Evolutionary conservation across 352 stramenopile genomes (phyloP), one percentile per base, ranked within the genome.

Genomic region (Phytophthora cryptogea): DNA sequence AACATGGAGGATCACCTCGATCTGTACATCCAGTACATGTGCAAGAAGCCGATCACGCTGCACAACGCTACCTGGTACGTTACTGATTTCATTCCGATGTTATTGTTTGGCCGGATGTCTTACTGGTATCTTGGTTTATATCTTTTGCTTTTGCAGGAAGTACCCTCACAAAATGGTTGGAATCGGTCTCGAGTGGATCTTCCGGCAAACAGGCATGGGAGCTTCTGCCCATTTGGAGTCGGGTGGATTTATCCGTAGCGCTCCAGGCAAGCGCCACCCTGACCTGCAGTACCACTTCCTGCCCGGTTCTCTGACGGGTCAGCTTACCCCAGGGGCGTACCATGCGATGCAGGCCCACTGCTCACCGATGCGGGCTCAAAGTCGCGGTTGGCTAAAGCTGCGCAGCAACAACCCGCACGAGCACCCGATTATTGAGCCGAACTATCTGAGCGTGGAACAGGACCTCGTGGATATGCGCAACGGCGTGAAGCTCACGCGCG

Each of bases 1-100:
- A 94, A 96, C 72, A 87, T 96, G 78, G 86, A 96, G 55, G 88
- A 96, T 57, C 88, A 96, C 57, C 47, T 96, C 27, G 88, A 95
- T 48, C 59, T 95, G 43, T 96, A 96, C 66, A 74, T 97, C 54
- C 86, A 96, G 70, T 97, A 94, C 76, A 65, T 78, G 57, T 95
- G 84, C 72, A 93, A 86, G 40, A 84, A 96, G 69, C 88, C 87
- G 20, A 94, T 96, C 45, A 96, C 86, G 50, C 80, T 97, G 20
- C 89, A 96, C 66, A 92, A 94, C 53, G 85, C 88, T n/a, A 94
- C 86, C 14, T 94, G 84, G 65, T 72, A 56, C 32, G 54, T 59
- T 55, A 14, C 16, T 54, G 14, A 41, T 30, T 13, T 6, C 5
- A 23, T 45, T 53, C 39, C 55, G 44, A 26, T 37, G 16, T 27